Evolutionary conservation across 768 basidiomycete genomes (phyloP), one percentile per base, ranked within the genome.

Genomic region (Thelephora aurantiotincta): DNA sequence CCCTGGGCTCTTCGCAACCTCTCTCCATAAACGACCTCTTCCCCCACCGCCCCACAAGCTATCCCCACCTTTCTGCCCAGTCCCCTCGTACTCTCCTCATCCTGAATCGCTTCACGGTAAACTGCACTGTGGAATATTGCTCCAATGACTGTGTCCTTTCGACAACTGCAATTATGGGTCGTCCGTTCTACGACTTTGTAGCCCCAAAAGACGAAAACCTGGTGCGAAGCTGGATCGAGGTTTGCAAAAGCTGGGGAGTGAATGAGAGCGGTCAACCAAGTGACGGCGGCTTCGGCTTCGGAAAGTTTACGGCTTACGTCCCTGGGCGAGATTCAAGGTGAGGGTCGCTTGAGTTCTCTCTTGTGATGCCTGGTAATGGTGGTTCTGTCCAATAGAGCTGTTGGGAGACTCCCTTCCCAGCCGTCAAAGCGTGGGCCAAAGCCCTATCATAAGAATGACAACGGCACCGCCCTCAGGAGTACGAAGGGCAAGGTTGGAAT

Each of bases 211-310:
- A 83, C 54, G 85, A 86, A 62, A 64, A 62, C 11, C 68, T 72
- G 44, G 83, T 89, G 19, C 73, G 76, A 20, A 72, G 68, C 46
- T 87, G 83, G 82, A 78, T 89, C 45, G 78, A 78, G 51, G 74
- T 75, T 45, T 75, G 87, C 55, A 89, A 89, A 58, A 73, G 77
- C 2, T 87, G 85, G 80, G 85, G 85, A 14, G 83, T 88, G 44
- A 88, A 88, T 52, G 86, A 88, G 60, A 73, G 77, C 2, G 86
- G 85, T 0, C 81, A 83, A 61, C 85, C 85, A 19, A 82, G 80
- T 57, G 83, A 87, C 53, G 84, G 85, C 33, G 86, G 86, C 1
- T 89, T 89, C 58, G 86, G 83, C 13, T 89, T 82, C 62, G 84
- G 84, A 14, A 74, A 72, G 55, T 89, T 89, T 54, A 65, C 61